Evolutionary conservation across 2,329 filamentous ascomycete species (phyloP).

Genomic region (Fusarium ambrosium): DNA sequence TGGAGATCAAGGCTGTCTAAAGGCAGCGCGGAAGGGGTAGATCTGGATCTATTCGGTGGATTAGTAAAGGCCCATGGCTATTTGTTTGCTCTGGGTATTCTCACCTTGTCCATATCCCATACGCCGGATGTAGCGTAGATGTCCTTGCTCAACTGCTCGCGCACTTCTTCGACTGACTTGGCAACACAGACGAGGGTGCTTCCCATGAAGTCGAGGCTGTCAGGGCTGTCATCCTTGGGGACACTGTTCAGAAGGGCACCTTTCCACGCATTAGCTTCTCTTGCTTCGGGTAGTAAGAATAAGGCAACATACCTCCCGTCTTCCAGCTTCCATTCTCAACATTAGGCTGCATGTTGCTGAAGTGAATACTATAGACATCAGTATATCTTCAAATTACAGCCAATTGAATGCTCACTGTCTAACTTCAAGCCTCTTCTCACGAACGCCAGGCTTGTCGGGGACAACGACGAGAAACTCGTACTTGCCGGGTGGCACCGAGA

Average conservation of each 20-base stretch:
- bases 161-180: slow-evolving; percentile 76
- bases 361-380: slow-evolving; percentile 59
- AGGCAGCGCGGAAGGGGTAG: slow-evolving; percentile 62
- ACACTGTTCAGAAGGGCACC: slow-evolving; percentile 77
- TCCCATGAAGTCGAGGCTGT: slow-evolving; percentile 78
- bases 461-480: slow-evolving; percentile 78
- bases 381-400: slow-evolving; percentile 13
- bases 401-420: slow-evolving; percentile 60
- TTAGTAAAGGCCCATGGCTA: not conserved
- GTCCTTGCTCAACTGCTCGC: slow-evolving; percentile 77
- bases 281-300: too few relatives aligned
- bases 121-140: slow-evolving; percentile 79
- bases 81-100: slow-evolving; percentile 14
- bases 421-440: slow-evolving; percentile 73
- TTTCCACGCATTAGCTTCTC: slow-evolving; percentile 42
- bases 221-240: slow-evolving; percentile 70
- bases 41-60: slow-evolving; percentile 59
- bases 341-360: slow-evolving; percentile 66
- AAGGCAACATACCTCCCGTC: slow-evolving; percentile 70
- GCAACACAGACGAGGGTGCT: slow-evolving; percentile 78
- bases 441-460: slow-evolving; percentile 73
- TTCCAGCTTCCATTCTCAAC: slow-evolving; percentile 70
- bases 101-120: slow-evolving; percentile 82
- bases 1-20: slow-evolving; percentile 47
- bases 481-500: slow-evolving; percentile 51